phyloP scores from a whole-genome alignment of 257 asterid genomes.

The Echium plantagineum region DNA sequence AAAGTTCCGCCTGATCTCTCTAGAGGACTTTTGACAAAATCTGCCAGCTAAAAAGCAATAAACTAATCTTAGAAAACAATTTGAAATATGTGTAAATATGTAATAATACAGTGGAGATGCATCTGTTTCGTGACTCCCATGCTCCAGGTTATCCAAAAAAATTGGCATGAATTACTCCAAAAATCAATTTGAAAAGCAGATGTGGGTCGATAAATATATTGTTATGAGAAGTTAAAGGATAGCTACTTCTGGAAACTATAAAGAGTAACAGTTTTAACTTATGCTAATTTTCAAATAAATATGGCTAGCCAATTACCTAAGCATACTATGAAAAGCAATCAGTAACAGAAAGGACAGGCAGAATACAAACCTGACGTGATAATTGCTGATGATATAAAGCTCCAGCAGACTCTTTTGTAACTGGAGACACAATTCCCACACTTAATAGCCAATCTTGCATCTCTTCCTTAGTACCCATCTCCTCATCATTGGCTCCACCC shows the following conservation, averaged over 20 bases:
- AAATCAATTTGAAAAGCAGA: too few relatives aligned
- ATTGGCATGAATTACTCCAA: too few relatives aligned
- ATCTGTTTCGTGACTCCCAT: neutral
- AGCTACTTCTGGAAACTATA: neutral
- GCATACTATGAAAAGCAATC: neutral
- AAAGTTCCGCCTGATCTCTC: slow-evolving; percentile 96
- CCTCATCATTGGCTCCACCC: slow-evolving; percentile 57
- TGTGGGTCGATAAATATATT: too few relatives aligned
- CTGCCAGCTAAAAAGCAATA: slow-evolving; percentile 65
- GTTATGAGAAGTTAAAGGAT: neutral
- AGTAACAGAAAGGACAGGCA: slow-evolving; percentile 2
- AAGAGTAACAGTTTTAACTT: neutral
- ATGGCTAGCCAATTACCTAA: neutral
- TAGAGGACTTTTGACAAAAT: slow-evolving; percentile 70
- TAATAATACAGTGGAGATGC: neutral
- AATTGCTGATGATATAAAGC: slow-evolving; percentile 96
- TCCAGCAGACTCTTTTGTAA: slow-evolving; percentile 96
- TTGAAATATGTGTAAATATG: neutral
- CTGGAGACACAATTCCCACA: slow-evolving; percentile 93
- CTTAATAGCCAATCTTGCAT: slow-evolving; percentile 96
- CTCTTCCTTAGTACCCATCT: slow-evolving; percentile 90
- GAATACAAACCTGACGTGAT: slow-evolving; percentile 69
- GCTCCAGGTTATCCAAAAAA: neutral
- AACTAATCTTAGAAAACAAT: neutral
- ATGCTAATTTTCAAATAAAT: neutral